These are phyloP conservation scores for Ophiostoma montium DNA, from an alignment of 2,329 filamentous ascomycete species.

Conservation along the genomic window DNA sequence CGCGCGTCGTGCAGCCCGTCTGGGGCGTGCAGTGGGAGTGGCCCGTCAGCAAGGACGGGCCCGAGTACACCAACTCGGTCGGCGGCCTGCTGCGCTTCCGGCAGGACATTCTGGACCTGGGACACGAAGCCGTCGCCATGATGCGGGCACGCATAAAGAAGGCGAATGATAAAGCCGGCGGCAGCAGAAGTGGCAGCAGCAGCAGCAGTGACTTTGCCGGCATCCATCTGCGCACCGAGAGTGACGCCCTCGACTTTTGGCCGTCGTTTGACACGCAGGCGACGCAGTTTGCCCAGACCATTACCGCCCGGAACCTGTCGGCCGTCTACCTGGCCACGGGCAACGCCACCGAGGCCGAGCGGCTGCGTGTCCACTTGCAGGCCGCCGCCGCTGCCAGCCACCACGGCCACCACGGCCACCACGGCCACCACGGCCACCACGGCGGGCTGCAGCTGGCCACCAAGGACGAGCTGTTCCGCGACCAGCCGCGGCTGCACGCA, in stretches of 20 bases:
- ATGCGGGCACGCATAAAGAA: constrained; percentile 4
- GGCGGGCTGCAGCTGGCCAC: constrained; percentile 17
- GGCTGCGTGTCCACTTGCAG: constrained; percentile 19
- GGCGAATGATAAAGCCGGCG: no score
- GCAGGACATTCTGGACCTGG: constrained; percentile 27
- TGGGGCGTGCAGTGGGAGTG: constrained; percentile 33
- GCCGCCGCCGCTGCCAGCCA: constrained; percentile 17
- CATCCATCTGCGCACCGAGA: constrained; percentile 33
- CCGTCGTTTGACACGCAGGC: constrained; percentile 29
- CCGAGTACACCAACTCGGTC: constrained; percentile 31
- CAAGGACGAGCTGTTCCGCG: constrained; percentile 24
- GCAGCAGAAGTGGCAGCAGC: no score
- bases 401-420: no score
- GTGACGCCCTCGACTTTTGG: constrained; percentile 31
- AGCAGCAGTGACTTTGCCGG: constrained; percentile 21
- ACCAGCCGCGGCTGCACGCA: constrained; percentile 17
- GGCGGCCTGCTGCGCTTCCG: constrained; percentile 28
- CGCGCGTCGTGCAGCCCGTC: constrained; percentile 26
- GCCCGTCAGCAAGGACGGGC: constrained; percentile 31
- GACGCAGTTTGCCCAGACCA: constrained; percentile 24
- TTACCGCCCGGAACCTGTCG: constrained; percentile 19
- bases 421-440: no score
- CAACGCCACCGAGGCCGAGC: constrained; percentile 26
- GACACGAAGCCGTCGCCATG: constrained; percentile 20
- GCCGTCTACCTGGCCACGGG: constrained; percentile 32